Evolutionary conservation across 768 basidiomycete genomes (phyloP).

Genomic region (Lyophyllum atratum): DNA sequence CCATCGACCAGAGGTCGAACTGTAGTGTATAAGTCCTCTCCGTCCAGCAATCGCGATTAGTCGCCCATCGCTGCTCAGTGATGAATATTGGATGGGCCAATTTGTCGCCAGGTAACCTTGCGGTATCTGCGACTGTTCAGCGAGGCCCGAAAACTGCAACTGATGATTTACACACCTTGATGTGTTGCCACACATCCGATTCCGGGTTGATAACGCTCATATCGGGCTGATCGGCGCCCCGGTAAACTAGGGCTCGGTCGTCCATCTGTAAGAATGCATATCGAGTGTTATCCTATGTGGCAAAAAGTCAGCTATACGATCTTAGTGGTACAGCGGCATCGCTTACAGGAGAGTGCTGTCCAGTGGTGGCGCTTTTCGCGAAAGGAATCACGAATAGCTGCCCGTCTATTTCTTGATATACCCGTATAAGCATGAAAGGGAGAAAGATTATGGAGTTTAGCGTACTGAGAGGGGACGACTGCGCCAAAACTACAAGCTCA

Average conservation of each 20-base stretch:
- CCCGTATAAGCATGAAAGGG: conserved; percentile 1
- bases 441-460: not conserved
- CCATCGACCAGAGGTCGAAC: conserved; percentile 93
- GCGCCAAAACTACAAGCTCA: conserved; percentile 79
- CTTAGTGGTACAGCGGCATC: not conserved
- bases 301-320: not conserved
- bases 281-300: conserved; percentile 83
- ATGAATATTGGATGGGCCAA: conserved; percentile 93
- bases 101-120: conserved; percentile 85
- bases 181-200: conserved; percentile 97
- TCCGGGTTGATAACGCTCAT: conserved; percentile 98
- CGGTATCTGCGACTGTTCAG: conserved; percentile 66
- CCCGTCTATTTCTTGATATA: conserved; percentile 52
- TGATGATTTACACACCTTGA: conserved; percentile 59
- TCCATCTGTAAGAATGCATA: conserved; percentile 97
- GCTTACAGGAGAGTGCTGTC: conserved; percentile 87
- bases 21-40: conserved; percentile 91
- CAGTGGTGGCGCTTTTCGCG: conserved; percentile 91
- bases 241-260: conserved; percentile 89
- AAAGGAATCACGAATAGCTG: conserved; percentile 89
- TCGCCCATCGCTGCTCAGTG: conserved; percentile 86
- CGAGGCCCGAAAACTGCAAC: not conserved
- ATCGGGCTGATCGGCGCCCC: conserved; percentile 96
- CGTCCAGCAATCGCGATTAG: conserved; percentile 92
- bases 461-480: conserved; percentile 52